phyloP scores from a whole-genome alignment of 257 asterid species.

The Penstemon barbatus region DNA sequence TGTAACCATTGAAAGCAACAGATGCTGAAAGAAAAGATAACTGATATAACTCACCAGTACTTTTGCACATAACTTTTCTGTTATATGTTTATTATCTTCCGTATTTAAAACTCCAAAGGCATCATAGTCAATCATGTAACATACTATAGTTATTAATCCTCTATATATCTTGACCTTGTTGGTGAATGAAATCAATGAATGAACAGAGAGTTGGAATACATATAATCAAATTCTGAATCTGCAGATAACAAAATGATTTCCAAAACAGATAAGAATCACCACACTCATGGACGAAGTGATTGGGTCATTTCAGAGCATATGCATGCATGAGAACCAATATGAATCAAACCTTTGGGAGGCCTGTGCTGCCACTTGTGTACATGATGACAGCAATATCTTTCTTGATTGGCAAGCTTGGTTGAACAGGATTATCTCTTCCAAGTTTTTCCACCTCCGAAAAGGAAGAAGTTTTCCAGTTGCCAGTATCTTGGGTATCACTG shows the following conservation, averaged over 20 bases:
- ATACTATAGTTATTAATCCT: slow-evolving; percentile 8
- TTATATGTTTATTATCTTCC: not conserved
- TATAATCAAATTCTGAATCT: slow-evolving; percentile 8
- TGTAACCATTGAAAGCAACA: not conserved
- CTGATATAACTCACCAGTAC: not conserved
- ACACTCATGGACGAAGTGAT: slow-evolving; percentile 20
- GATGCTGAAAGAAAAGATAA: not conserved
- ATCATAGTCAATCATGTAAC: slow-evolving; percentile 6
- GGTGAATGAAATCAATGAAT: not conserved
- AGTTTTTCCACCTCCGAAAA: slow-evolving; percentile 72
- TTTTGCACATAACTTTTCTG: not conserved
- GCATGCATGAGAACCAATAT: slow-evolving; percentile 5
- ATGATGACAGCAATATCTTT: slow-evolving; percentile 85
- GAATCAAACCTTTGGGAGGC: slow-evolving; percentile 78
- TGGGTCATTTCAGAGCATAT: slow-evolving; percentile 17
- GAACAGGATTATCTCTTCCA: slow-evolving; percentile 60
- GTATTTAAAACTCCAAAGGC: slow-evolving; percentile 10
- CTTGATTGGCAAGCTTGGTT: slow-evolving; percentile 63
- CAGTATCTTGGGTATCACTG: slow-evolving; percentile 32
- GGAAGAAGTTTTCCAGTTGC: slow-evolving; percentile 61
- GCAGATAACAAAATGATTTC: slow-evolving; percentile 22
- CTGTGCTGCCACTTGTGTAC: slow-evolving; percentile 98
- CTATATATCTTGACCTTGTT: slow-evolving; percentile 1
- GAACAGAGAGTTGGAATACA: slow-evolving; percentile 14
- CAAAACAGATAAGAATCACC: slow-evolving; percentile 21